These are phyloP conservation scores for Atkinsonella texensis DNA, from an alignment of 2,329 filamentous ascomycete genomes.

Conservation along the genomic window DNA sequence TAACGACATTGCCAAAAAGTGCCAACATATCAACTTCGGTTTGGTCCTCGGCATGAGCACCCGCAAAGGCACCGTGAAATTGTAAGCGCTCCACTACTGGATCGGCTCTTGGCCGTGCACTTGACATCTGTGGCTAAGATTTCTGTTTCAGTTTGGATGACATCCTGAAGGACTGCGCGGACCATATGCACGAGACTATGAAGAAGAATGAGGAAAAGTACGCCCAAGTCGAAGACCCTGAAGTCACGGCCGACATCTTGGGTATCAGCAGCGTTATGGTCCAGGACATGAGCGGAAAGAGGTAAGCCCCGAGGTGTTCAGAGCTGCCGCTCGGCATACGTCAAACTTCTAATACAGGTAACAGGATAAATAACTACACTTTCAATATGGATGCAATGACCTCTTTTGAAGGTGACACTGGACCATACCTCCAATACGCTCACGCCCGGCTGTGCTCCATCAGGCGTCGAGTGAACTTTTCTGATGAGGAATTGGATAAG, in stretches of 20 bases:
- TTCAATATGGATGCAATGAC: constrained; percentile 77
- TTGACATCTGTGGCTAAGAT: neutral
- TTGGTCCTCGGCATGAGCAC: constrained; percentile 61
- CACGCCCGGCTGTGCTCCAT: constrained; percentile 61
- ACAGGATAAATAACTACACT: constrained; percentile 49
- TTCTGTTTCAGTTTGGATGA: constrained; percentile 7
- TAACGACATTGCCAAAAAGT: constrained; percentile 53
- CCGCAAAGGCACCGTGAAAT: constrained; percentile 62
- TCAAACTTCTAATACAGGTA: neutral
- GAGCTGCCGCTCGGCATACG: neutral
- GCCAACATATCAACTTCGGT: constrained; percentile 67
- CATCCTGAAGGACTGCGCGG: constrained; percentile 51
- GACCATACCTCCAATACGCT: constrained; percentile 75
- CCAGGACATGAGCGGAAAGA: constrained; percentile 94
- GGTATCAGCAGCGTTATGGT: constrained; percentile 96
- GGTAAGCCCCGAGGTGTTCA: constrained; percentile 34
- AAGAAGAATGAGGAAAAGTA: constrained; percentile 84
- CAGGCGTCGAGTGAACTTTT: constrained; percentile 41
- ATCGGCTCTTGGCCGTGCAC: constrained; percentile 3
- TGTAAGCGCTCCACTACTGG: constrained; percentile 19
- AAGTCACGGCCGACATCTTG: constrained; percentile 69
- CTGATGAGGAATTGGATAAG: constrained; percentile 43
- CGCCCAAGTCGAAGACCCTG: constrained; percentile 73
- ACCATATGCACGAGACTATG: constrained; percentile 99
- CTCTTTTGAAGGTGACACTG: constrained; percentile 75